These are phyloP conservation scores for Fusarium metavorans DNA, from an alignment of 2,329 filamentous ascomycete species.

Conservation along the genomic window DNA sequence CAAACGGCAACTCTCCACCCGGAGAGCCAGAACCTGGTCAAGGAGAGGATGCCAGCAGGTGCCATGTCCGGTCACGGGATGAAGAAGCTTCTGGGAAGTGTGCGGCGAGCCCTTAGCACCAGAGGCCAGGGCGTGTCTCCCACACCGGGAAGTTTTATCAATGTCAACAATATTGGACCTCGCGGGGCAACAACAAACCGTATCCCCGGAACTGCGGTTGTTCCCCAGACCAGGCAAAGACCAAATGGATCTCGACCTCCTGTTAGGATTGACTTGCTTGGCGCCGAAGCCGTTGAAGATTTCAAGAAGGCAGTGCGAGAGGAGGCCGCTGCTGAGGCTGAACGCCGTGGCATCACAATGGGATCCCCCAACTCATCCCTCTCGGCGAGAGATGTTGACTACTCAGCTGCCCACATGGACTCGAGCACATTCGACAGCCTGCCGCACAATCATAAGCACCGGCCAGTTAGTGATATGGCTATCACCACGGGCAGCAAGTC, in stretches of 20 bases:
- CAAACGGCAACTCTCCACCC: slow-evolving; percentile 67
- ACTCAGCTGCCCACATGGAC: slow-evolving; percentile 59
- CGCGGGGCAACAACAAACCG: slow-evolving; percentile 68
- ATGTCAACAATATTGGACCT: slow-evolving; percentile 62
- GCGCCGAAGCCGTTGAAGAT: slow-evolving; percentile 81
- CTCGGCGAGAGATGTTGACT: slow-evolving; percentile 51
- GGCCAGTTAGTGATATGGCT: slow-evolving; percentile 65
- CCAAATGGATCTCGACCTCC: slow-evolving; percentile 61
- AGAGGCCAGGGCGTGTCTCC: slow-evolving; percentile 58
- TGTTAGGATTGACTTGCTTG: slow-evolving; percentile 82
- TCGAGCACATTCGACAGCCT: slow-evolving; percentile 52
- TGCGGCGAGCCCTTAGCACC: slow-evolving; percentile 83
- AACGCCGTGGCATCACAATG: slow-evolving; percentile 39
- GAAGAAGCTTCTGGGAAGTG: slow-evolving; percentile 86
- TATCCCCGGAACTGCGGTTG: slow-evolving; percentile 69
- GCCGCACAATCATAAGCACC: slow-evolving; percentile 47
- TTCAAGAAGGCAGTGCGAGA: slow-evolving; percentile 82
- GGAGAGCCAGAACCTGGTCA: slow-evolving; percentile 53
- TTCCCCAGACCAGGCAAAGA: slow-evolving; percentile 65
- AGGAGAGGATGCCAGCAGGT: slow-evolving; percentile 63
- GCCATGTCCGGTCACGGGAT: slow-evolving; percentile 80
- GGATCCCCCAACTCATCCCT: slow-evolving; percentile 43
- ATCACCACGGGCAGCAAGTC: slow-evolving; percentile 89
- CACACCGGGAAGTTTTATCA: slow-evolving; percentile 61
- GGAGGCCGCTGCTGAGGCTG: slow-evolving; percentile 60